Percentiles rank a stretch among this genome's conserved stretches.
Conservation (phyloP, 225 moss, liverwort and hornwort genomes). For the Pleurozium schreberi region DNA sequence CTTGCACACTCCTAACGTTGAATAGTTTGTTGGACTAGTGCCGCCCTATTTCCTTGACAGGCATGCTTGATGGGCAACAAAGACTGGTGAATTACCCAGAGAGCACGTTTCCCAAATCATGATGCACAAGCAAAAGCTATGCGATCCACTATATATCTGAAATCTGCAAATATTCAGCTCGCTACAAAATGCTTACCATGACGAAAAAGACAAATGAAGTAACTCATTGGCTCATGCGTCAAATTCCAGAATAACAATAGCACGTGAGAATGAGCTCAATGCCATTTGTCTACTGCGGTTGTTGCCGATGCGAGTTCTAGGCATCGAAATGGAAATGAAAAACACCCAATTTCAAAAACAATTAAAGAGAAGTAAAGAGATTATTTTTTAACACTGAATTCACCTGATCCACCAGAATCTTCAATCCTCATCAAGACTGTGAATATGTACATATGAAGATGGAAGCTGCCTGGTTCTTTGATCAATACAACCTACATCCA, state of each 20-base stretch:
- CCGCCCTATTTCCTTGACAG: not conserved
- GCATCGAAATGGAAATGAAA: no score
- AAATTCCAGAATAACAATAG: not conserved
- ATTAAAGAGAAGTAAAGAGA: no score
- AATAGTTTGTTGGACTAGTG: no score
- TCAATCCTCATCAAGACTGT: not conserved
- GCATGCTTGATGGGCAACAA: not conserved
- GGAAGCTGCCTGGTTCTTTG: no score
- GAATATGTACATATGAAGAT: not conserved
- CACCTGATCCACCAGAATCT: no score
- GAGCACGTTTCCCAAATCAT: not conserved
- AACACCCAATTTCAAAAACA: no score
- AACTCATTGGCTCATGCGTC: no score
- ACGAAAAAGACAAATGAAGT: not conserved
- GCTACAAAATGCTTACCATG: not conserved
- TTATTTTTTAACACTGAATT: no score
- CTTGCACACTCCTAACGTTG: no score
- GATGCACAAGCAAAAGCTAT: not conserved
- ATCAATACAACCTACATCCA: no score
- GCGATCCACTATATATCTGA: not conserved
- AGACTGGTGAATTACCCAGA: not conserved
- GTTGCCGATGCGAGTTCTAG: no score
- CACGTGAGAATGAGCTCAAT: not conserved
- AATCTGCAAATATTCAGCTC: not conserved
- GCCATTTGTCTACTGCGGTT: not conserved